Conservation (phyloP, 495 filamentous ascomycete genomes). For the Penicillium roqueforti region DNA sequence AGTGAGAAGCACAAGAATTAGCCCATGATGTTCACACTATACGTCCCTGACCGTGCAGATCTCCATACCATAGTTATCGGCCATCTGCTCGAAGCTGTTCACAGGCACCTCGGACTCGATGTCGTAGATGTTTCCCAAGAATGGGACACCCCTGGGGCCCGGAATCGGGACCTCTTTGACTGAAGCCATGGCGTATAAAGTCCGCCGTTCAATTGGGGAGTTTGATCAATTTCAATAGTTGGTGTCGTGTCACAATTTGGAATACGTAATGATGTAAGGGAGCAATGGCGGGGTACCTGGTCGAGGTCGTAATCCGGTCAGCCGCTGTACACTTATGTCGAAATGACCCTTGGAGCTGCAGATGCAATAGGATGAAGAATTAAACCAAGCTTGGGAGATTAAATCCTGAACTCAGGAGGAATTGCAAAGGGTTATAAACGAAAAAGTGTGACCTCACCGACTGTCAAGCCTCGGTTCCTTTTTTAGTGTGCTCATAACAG, state of each 20-base stretch:
- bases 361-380: not conserved
- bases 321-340: not conserved
- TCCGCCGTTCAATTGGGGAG: not conserved
- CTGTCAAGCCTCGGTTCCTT: not conserved
- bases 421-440: not conserved
- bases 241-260: not conserved
- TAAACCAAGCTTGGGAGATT: not conserved
- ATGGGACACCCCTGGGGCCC: slow-evolving; percentile 56
- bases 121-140: slow-evolving; percentile 63
- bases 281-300: not conserved
- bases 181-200: slow-evolving; percentile 15
- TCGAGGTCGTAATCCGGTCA: not conserved
- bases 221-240: not conserved
- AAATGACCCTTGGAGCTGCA: not conserved
- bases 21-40: not conserved
- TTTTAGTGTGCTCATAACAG: not conserved
- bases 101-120: slow-evolving; percentile 51
- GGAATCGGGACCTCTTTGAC: slow-evolving; percentile 46
- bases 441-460: not conserved
- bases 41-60: not conserved
- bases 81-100: slow-evolving; percentile 50
- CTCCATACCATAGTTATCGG: slow-evolving; percentile 58
- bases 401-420: not conserved
- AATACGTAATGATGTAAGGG: not conserved
- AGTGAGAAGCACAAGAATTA: not conserved